A percentile compares a stretch with the other conserved stretches of the same genome.
phyloP scores from a whole-genome alignment of 2,329 filamentous ascomycete genomes.

The Cladophialophora carrionii region DNA sequence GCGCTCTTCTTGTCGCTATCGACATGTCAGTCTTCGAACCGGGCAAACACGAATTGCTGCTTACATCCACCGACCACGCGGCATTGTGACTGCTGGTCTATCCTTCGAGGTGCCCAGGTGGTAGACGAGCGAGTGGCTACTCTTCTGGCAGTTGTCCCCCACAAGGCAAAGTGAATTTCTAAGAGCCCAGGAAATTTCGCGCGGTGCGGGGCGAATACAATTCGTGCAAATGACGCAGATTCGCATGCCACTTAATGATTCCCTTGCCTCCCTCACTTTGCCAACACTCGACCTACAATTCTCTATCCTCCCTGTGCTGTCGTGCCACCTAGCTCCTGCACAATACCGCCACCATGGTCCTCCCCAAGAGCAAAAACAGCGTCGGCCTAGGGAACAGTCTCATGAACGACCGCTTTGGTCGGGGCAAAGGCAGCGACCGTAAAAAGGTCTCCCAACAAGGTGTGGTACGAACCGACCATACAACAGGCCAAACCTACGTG shows the following conservation, averaged over 20 bases:
- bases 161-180: slow-evolving; percentile 26
- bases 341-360: slow-evolving; percentile 60
- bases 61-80: slow-evolving; percentile 74
- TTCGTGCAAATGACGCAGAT: slow-evolving; percentile 25
- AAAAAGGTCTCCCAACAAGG: slow-evolving; percentile 70
- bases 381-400: slow-evolving; percentile 95
- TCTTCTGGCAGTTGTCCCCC: neutral
- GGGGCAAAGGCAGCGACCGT: slow-evolving; percentile 81
- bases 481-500: slow-evolving; percentile 85
- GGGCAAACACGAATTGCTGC: slow-evolving; percentile 16
- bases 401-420: slow-evolving; percentile 98
- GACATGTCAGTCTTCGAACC: slow-evolving; percentile 40
- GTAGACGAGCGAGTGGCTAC: neutral
- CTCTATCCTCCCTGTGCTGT: neutral
- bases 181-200: slow-evolving; percentile 23
- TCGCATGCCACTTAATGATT: neutral
- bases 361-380: slow-evolving; percentile 91
- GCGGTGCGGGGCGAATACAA: slow-evolving; percentile 12
- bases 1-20: slow-evolving; percentile 84
- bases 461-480: slow-evolving; percentile 67
- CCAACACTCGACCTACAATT: neutral
- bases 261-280: slow-evolving; percentile 6
- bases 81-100: slow-evolving; percentile 40
- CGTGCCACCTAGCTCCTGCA: neutral
- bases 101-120: neutral